These are phyloP conservation scores for Rhynchosporium agropyri DNA, from an alignment of 2,329 filamentous ascomycete genomes.

Conservation along the genomic window DNA sequence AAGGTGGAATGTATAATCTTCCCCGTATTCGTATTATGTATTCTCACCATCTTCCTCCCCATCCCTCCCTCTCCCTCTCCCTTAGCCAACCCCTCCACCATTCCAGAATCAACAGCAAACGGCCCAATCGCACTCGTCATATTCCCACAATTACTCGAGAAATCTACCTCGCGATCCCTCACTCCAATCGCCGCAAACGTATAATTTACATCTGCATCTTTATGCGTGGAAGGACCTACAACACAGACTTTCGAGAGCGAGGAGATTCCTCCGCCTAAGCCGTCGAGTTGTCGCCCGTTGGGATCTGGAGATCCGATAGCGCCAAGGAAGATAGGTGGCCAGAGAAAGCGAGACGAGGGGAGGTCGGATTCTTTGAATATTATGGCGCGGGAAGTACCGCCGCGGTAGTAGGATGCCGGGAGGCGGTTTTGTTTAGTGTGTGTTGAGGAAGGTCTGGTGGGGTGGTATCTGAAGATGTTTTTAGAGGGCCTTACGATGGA, in stretches of 20 bases:
- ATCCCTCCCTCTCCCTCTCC: slow-evolving; percentile 49
- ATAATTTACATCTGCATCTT: slow-evolving; percentile 64
- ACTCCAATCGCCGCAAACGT: slow-evolving; percentile 73
- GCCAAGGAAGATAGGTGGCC: slow-evolving; percentile 58
- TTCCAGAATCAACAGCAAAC: slow-evolving; percentile 58
- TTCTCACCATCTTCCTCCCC: slow-evolving; percentile 58
- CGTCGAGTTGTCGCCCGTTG: slow-evolving; percentile 70
- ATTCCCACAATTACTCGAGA: slow-evolving; percentile 75
- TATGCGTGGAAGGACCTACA: slow-evolving; percentile 53
- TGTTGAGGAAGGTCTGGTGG: slow-evolving; percentile 5
- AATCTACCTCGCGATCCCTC: slow-evolving; percentile 61
- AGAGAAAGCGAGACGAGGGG: slow-evolving; percentile 49
- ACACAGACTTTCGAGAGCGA: slow-evolving; percentile 73
- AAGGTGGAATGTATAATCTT: slow-evolving; percentile 65
- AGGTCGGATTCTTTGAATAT: slow-evolving; percentile 59
- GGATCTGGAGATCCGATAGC: slow-evolving; percentile 68
- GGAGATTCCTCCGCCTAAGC: slow-evolving; percentile 69
- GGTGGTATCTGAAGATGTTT: background rate
- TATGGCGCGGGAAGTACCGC: slow-evolving; percentile 70
- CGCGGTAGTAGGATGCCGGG: slow-evolving; percentile 63
- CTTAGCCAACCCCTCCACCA: slow-evolving; percentile 44
- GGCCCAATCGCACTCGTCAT: slow-evolving; percentile 70
- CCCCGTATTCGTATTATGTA: slow-evolving; percentile 72
- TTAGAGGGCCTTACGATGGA: background rate
- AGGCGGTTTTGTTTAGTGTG: slow-evolving; percentile 41